Evolutionary conservation across 306 rosid genomes (phyloP).

Genomic region (Trifolium subterraneum): DNA sequence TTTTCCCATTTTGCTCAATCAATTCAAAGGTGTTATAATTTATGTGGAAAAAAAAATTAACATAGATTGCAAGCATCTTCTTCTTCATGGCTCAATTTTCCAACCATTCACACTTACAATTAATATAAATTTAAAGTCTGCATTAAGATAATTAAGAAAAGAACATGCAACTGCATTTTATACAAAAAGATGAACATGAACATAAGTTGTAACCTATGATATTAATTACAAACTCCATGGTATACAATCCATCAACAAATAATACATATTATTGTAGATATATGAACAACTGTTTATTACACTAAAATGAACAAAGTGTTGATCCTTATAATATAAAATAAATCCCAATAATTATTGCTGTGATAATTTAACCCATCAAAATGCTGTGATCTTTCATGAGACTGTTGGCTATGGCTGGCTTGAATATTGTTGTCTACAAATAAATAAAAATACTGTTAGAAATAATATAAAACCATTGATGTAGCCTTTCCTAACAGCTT

Average conservation of each 20-base stretch:
- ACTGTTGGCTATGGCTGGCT: constrained; percentile 46
- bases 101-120: constrained; percentile 9
- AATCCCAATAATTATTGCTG: constrained; percentile 26
- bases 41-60: constrained; percentile 12
- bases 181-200: constrained; percentile 27
- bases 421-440: constrained; percentile 47
- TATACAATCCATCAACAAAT: constrained; percentile 13
- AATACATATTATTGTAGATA: background rate
- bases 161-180: background rate
- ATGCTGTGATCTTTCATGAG: constrained; percentile 34
- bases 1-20: constrained; percentile 30
- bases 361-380: constrained; percentile 19
- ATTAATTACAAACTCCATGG: constrained; percentile 29
- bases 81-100: background rate
- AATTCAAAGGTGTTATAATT: constrained; percentile 6
- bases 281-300: constrained; percentile 10
- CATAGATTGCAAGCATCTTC: constrained; percentile 27
- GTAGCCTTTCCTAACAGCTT: no score
- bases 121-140: background rate
- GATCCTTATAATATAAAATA: constrained; percentile 3
- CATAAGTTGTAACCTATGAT: background rate
- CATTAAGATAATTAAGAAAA: constrained; percentile 10
- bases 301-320: constrained; percentile 37
- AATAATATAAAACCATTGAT: no score
- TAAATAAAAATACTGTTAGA: background rate